Base-by-base conservation (phyloP, 495 filamentous ascomycete species). In the Penicillium egyptiacum region DNA sequence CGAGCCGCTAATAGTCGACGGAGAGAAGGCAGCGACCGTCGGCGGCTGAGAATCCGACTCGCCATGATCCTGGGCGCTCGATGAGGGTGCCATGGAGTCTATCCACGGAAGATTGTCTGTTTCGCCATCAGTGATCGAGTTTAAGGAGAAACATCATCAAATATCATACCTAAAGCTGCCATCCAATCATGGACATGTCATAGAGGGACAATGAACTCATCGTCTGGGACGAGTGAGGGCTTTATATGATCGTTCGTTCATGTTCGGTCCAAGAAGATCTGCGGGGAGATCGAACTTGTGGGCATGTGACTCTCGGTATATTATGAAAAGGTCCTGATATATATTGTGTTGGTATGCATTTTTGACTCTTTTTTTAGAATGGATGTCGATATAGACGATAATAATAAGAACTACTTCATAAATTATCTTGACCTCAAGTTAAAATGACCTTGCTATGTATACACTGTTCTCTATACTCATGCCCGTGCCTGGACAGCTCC, bases 21-120 rank as follows among this genome's bases (percentile, higher is more conserved):
- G 92, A 25, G 93, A 91, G 77, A 99, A 99, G 48, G 88, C 79
- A 56, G 91, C 91, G 61, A 88, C 79, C 17, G 91, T 95, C 17
- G 89, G 85, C 41, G 88, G 83, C 65, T 83, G 56, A 74, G 79
- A 70, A 60, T 72, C 72, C 62, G 66, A 67, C 65, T 58, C 62
- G 64, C 65, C 74, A 67, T 72, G 65, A 42, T 79, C 75, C 58
- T 78, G 67, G 42, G 60, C 39, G 60, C 63, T 63, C 30, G 70
- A 70, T 72, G 78, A 61, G 58, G 76, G 68, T 64, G 78, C 77
- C 80, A 83, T 83, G 76, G 75, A 82, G 73, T 73, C 72, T 72
- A 83, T 79, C 85, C 85, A 88, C 72, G 84, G 83, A 58, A 83
- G 78, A 72, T 87, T 83, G 83, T 78, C 64, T 70, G 54, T 35